Conservation (phyloP, 2,329 filamentous ascomycete species). For the Mycocentrospora acerina region DNA sequence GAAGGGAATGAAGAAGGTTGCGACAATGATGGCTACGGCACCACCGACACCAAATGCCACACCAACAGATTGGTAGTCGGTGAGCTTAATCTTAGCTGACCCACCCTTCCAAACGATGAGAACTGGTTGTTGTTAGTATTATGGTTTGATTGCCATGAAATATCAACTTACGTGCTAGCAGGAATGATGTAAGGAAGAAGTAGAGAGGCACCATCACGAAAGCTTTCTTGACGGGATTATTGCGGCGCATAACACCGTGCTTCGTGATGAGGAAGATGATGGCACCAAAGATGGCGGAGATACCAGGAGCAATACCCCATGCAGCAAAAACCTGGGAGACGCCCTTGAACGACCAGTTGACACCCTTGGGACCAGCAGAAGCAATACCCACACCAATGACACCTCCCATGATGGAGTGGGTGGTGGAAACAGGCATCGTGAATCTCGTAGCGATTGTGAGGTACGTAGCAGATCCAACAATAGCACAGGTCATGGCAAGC, state of each 20-base stretch:
- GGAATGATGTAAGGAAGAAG: slow-evolving; percentile 57
- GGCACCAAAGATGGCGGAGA: slow-evolving; percentile 56
- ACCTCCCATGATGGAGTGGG: slow-evolving; percentile 50
- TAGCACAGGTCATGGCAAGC: slow-evolving; percentile 57
- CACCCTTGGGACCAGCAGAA: slow-evolving; percentile 55
- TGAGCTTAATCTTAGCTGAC: slow-evolving; percentile 50
- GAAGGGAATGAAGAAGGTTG: slow-evolving; percentile 60
- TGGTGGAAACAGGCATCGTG: slow-evolving; percentile 58
- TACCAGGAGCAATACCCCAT: slow-evolving; percentile 61
- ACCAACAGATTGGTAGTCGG: slow-evolving; percentile 52
- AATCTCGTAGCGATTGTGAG: slow-evolving; percentile 55
- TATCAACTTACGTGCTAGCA: no score
- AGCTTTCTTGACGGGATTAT: slow-evolving; percentile 56
- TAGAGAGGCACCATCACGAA: slow-evolving; percentile 55
- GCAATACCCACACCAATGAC: slow-evolving; percentile 50
- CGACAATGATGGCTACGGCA: slow-evolving; percentile 53
- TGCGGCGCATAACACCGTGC: slow-evolving; percentile 57
- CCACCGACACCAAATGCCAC: slow-evolving; percentile 57
- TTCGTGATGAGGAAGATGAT: slow-evolving; percentile 60
- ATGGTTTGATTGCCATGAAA: no score
- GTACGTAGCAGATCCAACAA: slow-evolving; percentile 54
- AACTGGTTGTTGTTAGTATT: no score
- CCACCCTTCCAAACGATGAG: slow-evolving; percentile 50
- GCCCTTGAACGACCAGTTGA: slow-evolving; percentile 60
- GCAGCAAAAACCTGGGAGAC: slow-evolving; percentile 61